phyloP scores from a whole-genome alignment of 192 early-diverging fungal genomes.

The Thamnidium elegans region DNA sequence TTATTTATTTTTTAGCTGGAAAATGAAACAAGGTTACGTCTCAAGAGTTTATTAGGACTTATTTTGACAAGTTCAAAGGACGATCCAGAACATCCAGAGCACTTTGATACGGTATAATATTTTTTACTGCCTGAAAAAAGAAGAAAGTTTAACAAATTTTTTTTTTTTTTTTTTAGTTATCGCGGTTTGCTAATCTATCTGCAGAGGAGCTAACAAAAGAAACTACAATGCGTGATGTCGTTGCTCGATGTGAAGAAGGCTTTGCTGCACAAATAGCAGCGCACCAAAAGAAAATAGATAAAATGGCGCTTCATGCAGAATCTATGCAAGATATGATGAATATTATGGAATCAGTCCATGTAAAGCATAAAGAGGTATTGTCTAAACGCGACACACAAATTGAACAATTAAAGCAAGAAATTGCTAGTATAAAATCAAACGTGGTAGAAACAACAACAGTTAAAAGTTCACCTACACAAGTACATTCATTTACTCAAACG shows the following conservation, averaged over 20 bases:
- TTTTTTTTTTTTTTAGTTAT: not conserved
- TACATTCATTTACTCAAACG: too few species aligned
- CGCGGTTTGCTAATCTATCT: not conserved
- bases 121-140: too few species aligned
- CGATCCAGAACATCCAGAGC: not conserved
- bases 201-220: not conserved
- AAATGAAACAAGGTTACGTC: conserved; percentile 10
- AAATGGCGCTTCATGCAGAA: not conserved
- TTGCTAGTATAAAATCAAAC: too few species aligned
- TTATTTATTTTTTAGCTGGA: conserved; percentile 7
- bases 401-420: too few species aligned
- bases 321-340: too few species aligned
- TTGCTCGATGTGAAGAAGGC: conserved; percentile 20
- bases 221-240: conserved; percentile 18
- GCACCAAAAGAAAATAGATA: conserved; percentile 14
- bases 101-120: not conserved
- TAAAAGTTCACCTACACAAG: too few species aligned
- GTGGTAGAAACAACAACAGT: too few species aligned
- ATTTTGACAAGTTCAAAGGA: conserved; percentile 19
- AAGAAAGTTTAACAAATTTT: too few species aligned
- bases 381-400: too few species aligned
- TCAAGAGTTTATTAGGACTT: conserved; percentile 12
- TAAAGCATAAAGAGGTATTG: too few species aligned
- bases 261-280: conserved; percentile 7
- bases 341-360: too few species aligned